Percentiles rank a stretch among this genome's conserved stretches.
Conservation (phyloP, 2,329 filamentous ascomycete species). For the Pseudocercospora crystallina region DNA sequence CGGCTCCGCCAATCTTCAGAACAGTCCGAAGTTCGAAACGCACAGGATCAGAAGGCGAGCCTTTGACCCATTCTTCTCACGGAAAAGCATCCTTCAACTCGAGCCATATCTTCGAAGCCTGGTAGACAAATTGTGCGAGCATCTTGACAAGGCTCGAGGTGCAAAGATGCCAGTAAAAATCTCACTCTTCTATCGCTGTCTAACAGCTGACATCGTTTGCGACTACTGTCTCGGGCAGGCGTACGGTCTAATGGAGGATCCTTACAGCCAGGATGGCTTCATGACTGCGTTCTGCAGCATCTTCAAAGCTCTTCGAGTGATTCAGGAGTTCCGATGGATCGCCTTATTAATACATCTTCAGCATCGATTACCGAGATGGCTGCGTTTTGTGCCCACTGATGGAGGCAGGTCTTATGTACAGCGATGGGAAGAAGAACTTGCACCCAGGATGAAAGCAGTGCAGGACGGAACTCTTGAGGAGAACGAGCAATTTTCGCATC, state of each 20-base stretch:
- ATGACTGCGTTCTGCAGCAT: constrained; percentile 6
- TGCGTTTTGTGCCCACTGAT: too few relatives aligned
- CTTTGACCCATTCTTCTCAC: constrained; percentile 17
- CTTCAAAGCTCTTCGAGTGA: constrained; percentile 8
- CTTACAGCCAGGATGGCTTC: too few relatives aligned
- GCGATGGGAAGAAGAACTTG: too few relatives aligned
- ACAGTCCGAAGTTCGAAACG: not conserved
- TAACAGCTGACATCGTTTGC: constrained; percentile 15
- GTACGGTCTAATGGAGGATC: too few relatives aligned
- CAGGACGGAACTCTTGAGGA: too few relatives aligned
- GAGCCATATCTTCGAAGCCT: constrained; percentile 1
- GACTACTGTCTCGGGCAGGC: constrained; percentile 2
- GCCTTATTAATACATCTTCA: too few relatives aligned
- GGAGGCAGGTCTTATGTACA: too few relatives aligned
- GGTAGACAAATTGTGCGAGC: constrained; percentile 4
- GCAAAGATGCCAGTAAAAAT: constrained; percentile 9
- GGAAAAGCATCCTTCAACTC: constrained; percentile 2
- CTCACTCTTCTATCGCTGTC: constrained; percentile 10
- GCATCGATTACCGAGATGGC: too few relatives aligned
- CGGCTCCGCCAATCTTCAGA: constrained; percentile 9
- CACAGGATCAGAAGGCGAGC: constrained; percentile 10
- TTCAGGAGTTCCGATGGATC: constrained; percentile 5
- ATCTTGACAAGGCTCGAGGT: not conserved
- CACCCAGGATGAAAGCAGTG: too few relatives aligned
- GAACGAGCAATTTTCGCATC: not conserved